Conservation (phyloP, 495 filamentous ascomycete species). For the Podospora pseudoanserina region DNA sequence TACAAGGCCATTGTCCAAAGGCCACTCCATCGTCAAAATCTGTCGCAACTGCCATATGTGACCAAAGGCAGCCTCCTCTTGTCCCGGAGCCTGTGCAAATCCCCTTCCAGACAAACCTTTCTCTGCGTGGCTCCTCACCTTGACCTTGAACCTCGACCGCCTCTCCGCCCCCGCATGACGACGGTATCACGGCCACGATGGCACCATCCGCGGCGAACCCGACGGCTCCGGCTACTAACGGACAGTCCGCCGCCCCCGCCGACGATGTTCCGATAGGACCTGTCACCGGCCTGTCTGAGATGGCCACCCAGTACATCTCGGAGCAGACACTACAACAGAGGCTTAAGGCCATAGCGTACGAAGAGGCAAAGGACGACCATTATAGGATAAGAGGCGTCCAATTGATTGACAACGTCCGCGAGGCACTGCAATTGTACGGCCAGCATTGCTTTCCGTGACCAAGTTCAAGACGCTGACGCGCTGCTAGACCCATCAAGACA, state of each 20-base stretch:
- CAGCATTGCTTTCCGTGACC: slow-evolving; percentile 8
- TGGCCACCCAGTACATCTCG: slow-evolving; percentile 39
- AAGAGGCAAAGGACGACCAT: slow-evolving; percentile 57
- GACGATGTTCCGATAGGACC: slow-evolving; percentile 32
- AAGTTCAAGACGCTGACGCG: background rate
- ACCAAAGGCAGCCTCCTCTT: no score
- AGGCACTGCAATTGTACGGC: slow-evolving; percentile 64
- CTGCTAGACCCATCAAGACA: slow-evolving; percentile 67
- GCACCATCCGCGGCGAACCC: slow-evolving; percentile 23
- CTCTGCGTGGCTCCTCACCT: background rate
- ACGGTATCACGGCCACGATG: slow-evolving; percentile 13
- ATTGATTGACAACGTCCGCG: slow-evolving; percentile 76
- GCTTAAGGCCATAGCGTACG: slow-evolving; percentile 36
- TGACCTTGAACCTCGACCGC: background rate
- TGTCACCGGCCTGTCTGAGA: slow-evolving; percentile 37
- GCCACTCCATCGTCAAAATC: no score
- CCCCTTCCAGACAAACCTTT: background rate
- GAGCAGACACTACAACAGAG: slow-evolving; percentile 39
- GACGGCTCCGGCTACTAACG: slow-evolving; percentile 15
- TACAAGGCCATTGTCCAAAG: no score
- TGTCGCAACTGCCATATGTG: no score
- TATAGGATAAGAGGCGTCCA: slow-evolving; percentile 71
- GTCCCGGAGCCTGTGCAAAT: no score
- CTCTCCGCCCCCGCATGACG: background rate
- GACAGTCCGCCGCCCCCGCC: slow-evolving; percentile 6